These are phyloP conservation scores for Chytriomyces sp. DNA, from an alignment of 192 early-diverging fungal species.

Conservation along the genomic window DNA sequence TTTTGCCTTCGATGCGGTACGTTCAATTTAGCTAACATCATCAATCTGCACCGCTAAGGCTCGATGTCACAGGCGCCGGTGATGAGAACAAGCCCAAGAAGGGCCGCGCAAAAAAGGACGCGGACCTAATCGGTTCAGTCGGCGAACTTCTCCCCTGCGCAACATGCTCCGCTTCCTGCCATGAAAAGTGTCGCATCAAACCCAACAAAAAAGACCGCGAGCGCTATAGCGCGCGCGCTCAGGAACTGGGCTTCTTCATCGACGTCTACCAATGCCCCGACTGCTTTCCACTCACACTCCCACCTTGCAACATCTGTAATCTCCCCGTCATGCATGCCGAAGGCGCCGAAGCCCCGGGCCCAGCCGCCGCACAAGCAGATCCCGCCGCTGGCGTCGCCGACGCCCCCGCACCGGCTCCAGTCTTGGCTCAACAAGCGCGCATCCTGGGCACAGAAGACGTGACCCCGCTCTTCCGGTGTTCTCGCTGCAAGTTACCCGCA, in stretches of 20 bases:
- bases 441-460: background rate
- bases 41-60: background rate
- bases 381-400: background rate
- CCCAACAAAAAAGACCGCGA: slow-evolving; percentile 10
- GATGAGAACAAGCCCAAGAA: background rate
- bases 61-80: background rate
- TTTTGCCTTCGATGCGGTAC: slow-evolving; percentile 20
- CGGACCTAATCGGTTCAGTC: slow-evolving; percentile 15
- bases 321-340: background rate
- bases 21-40: background rate
- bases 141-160: slow-evolving; percentile 23
- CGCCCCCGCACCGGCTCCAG: background rate
- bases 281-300: slow-evolving; percentile 1
- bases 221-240: background rate
- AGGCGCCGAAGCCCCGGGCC: background rate
- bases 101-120: background rate
- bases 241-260: background rate
- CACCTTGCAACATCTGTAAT: slow-evolving; percentile 15
- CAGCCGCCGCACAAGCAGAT: background rate
- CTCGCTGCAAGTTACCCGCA: slow-evolving; percentile 11
- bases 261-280: slow-evolving; percentile 22
- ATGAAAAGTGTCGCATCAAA: slow-evolving; percentile 16
- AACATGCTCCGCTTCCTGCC: slow-evolving; percentile 23
- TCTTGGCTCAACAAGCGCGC: background rate
- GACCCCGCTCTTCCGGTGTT: slow-evolving; percentile 29